Evolutionary conservation across 768 basidiomycete species (phyloP).

Genomic region (Suillus fuscotomentosus): DNA sequence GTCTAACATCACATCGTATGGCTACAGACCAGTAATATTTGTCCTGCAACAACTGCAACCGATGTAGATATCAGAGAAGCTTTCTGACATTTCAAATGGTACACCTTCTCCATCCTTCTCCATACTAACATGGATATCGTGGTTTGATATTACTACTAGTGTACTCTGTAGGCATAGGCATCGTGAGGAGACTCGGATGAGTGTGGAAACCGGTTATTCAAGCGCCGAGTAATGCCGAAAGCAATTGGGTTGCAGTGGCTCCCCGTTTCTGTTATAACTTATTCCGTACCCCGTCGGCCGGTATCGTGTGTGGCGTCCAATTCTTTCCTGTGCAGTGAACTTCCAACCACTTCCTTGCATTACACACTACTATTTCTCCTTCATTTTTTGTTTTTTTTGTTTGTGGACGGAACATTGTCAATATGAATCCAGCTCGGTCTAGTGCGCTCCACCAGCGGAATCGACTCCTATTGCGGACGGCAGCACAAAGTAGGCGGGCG

Average conservation of each 20-base stretch:
- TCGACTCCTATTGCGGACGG: neutral
- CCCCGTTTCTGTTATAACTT: neutral
- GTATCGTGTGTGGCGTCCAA: neutral
- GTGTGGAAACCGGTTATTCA: neutral
- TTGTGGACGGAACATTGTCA: neutral
- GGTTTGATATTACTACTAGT: neutral
- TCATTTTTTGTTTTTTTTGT: neutral
- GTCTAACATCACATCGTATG: neutral
- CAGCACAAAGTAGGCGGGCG: constrained; percentile 1
- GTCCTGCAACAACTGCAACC: neutral
- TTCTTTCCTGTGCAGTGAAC: neutral
- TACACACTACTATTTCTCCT: neutral
- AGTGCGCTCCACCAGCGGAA: neutral
- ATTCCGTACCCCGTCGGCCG: constrained; percentile 2
- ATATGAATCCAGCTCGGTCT: neutral
- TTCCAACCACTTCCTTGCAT: neutral
- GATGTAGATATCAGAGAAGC: neutral
- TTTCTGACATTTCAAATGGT: neutral
- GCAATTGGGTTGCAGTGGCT: neutral
- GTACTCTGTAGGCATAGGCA: neutral
- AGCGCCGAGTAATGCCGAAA: constrained; percentile 3
- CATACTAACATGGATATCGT: neutral
- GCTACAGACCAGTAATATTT: neutral
- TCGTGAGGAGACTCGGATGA: neutral
- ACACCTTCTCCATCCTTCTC: neutral